These are phyloP conservation scores for Chytriomyces sp. DNA, from an alignment of 192 early-diverging fungal genomes.

Conservation along the genomic window DNA sequence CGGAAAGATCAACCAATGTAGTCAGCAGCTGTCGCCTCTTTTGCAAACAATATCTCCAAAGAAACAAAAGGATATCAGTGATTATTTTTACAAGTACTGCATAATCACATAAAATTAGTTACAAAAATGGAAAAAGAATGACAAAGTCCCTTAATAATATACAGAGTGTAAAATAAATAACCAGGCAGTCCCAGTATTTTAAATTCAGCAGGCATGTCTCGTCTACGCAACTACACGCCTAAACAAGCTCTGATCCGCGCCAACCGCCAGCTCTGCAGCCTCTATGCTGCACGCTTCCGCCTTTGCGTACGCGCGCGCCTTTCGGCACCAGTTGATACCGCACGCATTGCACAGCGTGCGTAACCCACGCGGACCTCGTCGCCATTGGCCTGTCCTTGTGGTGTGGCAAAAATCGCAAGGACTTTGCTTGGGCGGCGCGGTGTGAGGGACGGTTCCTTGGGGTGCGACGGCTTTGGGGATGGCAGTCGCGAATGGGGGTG, in stretches of 20 bases:
- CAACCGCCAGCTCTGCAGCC: conserved; percentile 22
- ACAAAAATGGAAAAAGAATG: too few species aligned
- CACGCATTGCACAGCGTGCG: conserved; percentile 95
- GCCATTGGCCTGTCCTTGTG: conserved; percentile 92
- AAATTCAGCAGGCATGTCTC: too few species aligned
- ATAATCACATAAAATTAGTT: too few species aligned
- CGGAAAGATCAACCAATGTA: too few species aligned
- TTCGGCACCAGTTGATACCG: conserved; percentile 60
- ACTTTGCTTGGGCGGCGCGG: background rate
- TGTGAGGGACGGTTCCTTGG: background rate
- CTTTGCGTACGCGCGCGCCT: conserved; percentile 12
- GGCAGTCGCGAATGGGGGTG: background rate
- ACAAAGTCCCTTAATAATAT: too few species aligned
- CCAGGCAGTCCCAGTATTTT: background rate
- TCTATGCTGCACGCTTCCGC: background rate
- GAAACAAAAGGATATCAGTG: too few species aligned
- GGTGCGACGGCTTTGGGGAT: background rate
- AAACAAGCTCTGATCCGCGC: conserved; percentile 22
- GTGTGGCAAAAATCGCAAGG: conserved; percentile 67
- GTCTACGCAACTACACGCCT: conserved; percentile 13
- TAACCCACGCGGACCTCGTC: conserved; percentile 87
- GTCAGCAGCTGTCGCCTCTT: too few species aligned
- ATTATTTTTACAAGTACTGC: too few species aligned
- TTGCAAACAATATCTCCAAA: too few species aligned
- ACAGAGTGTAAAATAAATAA: background rate